These are phyloP conservation scores for Diaporthe citri DNA, from an alignment of 2,329 filamentous ascomycete genomes.

Conservation along the genomic window DNA sequence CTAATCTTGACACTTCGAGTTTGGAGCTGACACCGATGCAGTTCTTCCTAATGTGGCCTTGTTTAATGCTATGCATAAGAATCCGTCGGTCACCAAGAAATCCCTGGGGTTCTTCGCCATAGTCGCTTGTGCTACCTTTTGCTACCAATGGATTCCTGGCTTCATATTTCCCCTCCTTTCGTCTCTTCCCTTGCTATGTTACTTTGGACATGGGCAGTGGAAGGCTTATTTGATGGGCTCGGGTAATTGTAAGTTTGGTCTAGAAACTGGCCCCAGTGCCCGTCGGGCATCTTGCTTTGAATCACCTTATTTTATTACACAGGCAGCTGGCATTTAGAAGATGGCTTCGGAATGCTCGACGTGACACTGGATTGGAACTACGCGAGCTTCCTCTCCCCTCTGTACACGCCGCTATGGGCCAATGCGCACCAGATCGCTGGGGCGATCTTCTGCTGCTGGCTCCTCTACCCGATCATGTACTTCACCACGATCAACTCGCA, in stretches of 20 bases:
- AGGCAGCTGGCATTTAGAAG: neutral
- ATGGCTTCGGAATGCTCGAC: conserved; percentile 49
- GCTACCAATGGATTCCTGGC: conserved; percentile 50
- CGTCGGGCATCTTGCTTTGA: neutral
- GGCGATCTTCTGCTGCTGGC: conserved; percentile 41
- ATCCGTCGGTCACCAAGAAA: conserved; percentile 46
- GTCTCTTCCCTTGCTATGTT: conserved; percentile 47
- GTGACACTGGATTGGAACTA: conserved; percentile 49
- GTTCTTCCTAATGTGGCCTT: conserved; percentile 48
- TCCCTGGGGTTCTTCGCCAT: conserved; percentile 47
- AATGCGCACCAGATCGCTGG: conserved; percentile 43
- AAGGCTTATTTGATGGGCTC: conserved; percentile 49
- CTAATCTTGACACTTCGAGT: too few relatives aligned
- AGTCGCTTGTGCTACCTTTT: conserved; percentile 45
- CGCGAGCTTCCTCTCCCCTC: conserved; percentile 41
- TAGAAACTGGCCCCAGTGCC: neutral
- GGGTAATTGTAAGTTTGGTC: conserved; percentile 36
- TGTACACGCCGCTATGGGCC: conserved; percentile 45
- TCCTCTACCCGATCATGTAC: conserved; percentile 45
- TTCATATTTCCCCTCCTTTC: conserved; percentile 48
- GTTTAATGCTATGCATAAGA: conserved; percentile 50
- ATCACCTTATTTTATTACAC: neutral
- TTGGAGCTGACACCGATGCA: neutral
- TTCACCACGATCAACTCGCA: conserved; percentile 42
- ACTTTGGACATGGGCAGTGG: conserved; percentile 49